Evolutionary conservation across 768 basidiomycete genomes (phyloP), one percentile per base, ranked within the genome.

Genomic region (Boletus sp.): DNA sequence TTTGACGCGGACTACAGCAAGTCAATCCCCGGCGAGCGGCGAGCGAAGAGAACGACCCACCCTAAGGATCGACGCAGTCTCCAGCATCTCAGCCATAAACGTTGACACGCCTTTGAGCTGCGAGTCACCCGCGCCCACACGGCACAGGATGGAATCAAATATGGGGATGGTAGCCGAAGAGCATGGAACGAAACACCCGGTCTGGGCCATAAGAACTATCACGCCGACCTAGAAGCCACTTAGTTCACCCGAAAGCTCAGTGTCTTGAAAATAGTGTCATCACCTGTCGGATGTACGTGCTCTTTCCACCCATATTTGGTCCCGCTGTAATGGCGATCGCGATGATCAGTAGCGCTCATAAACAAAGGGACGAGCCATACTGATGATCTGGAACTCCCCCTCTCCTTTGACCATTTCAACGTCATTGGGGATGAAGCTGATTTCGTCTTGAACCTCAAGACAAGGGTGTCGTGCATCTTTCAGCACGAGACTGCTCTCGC

Each of bases 81-180:
- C 97, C 30, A 99, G 80, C 97, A 98, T 98, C 73, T 99, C 97
- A 2, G 94, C 95, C 96, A 98, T 98, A 71, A 99, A 99, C 0
- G 96, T 99, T 28, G 94, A 96, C 0, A 99, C 93, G 11, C 97
- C 97, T 72, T 97, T 98, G 45, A 98, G 76, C 69, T 98, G 96
- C 70, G 92, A 95, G 70, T 99, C 97, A 0, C 97, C 97, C 0
- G 97, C 97, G 9, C 97, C 97, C 2, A 99, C 96, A 60, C 97
- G 82, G 55, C 96, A 97, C 11, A 98, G 75, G 44, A 99, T 87
- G 3, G 94, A 97, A 72, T 99, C 97, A 57, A 98, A 98, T 51
- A 98, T 85, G 0, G 97, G 97, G 1, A 98, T 63, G 29, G 82
- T 78, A 0, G 97, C 97, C 62, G 87, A 83, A 8, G 86, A 80